Evolutionary conservation across 352 stramenopile species (phyloP), one percentile per base, ranked within the genome.

Genomic region (Phytophthora pseudosyringae): DNA sequence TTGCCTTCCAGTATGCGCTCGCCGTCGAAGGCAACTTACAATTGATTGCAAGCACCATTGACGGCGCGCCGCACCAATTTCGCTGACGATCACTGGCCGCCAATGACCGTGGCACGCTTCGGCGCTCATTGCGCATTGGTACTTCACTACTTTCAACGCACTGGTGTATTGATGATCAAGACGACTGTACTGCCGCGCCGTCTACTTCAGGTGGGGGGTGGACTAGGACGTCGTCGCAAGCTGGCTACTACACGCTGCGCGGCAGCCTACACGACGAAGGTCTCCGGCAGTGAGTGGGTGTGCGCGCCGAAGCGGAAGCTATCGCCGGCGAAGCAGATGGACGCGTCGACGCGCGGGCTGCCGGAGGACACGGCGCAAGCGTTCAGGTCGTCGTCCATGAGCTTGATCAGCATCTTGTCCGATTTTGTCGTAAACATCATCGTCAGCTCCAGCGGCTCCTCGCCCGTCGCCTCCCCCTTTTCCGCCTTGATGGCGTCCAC

Each of bases 381-480:
- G 1, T 54, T 59, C 40, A 73, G 39, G 10, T 74, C 66, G 48
- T 67, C 49, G 6, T 74, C 66, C 53, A 74, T 74, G 53, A 74
- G 44, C 40, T 69, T 66, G 21, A 74, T 35, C 28, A 74, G 35
- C 48, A 67, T 59, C 38, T 66, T 65, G 59, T 69, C 65, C 59
- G 65, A 69, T 35, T 65, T 59, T 39, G 66, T 43, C 7, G 49
- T 54, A 36, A 73, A 55, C 53, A 70, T 13, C 60, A 62, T 44
- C 7, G 39, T 32, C 53, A 75, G 28, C 10, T 60, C 55, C 36
- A 71, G 56, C 18, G 51, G 50, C n/a, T 71, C 56, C 32, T 64
- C 52, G 21, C 25, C 46, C 26, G 44, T 13, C 33, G 33, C 31
- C 44, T 61, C 48, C 25, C n/a, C 9, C 13, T 65, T 43, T 46